Base-by-base conservation (phyloP, 164 flowering plant species). In the Aristolochia contorta region DNA sequence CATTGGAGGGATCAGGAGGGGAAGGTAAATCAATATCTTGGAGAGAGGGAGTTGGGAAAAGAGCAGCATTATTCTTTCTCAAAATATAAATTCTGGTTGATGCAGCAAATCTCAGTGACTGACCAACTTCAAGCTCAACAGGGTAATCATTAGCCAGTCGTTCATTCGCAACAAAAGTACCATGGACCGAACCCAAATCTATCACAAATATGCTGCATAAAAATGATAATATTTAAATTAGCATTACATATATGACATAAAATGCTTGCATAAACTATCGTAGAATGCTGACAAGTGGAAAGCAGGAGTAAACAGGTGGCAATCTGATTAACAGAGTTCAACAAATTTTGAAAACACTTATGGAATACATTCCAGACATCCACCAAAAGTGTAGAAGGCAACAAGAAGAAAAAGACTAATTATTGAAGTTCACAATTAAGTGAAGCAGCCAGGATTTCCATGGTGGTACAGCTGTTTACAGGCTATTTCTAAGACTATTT, bases 141-240 rank as follows among this genome's bases (percentile, higher is more conserved):
- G 99, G 97, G 33, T 69, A 78, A 55, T 90, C 97, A 70, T 93
- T 93, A 23, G 91, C 82, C 63, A 93, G 66, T 15, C 99, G 75
- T 73, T 93, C 97, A 74, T 86, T 93, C 54, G 97, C 97, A 67
- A 90, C 99, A 80, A 93, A 93, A 46, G 97, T 93, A 33, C 97
- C 97, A 69, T 93, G 98, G 15, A 82, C 98, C 65, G 99, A 90
- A 59, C 99, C 97, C 80, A 90, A 72, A 80, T 93, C 99, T 63
- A 93, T 88, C 30, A 93, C 97, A 68, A 74, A 93, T 57, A 93
- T 67, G 79, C 99, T 90, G 97, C 13, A 6, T 15, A 53, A 13
- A 22, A 22, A 53, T 27, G 10, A 22, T 53, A 22, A 23, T 27
- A 53, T 53, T 12, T 10, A 52, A 6, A 52, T 52, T 16, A 20